These are phyloP conservation scores for Candolleomyces eurysporus DNA, from an alignment of 768 basidiomycete genomes.

Conservation along the genomic window DNA sequence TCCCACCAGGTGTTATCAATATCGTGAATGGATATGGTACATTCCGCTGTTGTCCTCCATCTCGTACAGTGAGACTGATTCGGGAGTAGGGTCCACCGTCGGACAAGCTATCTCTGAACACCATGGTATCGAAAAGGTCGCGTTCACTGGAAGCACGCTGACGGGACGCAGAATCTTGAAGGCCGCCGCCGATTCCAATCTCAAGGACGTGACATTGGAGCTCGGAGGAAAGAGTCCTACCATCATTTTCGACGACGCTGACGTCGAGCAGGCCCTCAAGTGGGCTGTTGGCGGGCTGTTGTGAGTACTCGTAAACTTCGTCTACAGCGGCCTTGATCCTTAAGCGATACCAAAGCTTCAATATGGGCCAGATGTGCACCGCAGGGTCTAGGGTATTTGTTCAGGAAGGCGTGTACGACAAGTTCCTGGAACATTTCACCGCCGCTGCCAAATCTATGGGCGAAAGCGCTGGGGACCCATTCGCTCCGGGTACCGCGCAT, in stretches of 20 bases:
- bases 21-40: constrained; percentile 64
- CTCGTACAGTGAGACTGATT: background rate
- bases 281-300: no score
- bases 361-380: constrained; percentile 67
- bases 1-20: constrained; percentile 76
- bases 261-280: constrained; percentile 16
- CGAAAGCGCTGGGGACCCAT: constrained; percentile 61
- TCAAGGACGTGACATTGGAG: constrained; percentile 75
- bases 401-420: constrained; percentile 75
- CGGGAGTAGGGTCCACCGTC: constrained; percentile 39
- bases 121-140: constrained; percentile 63
- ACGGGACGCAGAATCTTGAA: constrained; percentile 71
- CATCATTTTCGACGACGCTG: constrained; percentile 64
- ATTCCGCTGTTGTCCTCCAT: background rate
- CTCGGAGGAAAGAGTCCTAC: constrained; percentile 67
- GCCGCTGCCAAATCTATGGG: constrained; percentile 47
- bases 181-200: constrained; percentile 67
- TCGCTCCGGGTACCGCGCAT: constrained; percentile 51
- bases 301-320: no score
- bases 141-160: constrained; percentile 77
- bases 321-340: background rate
- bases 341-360: constrained; percentile 14
- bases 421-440: constrained; percentile 61
- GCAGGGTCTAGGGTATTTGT: constrained; percentile 84
- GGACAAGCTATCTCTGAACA: constrained; percentile 69